These are phyloP conservation scores for Aspergillus texensis DNA, from an alignment of 2,329 filamentous ascomycete genomes.

Conservation along the genomic window DNA sequence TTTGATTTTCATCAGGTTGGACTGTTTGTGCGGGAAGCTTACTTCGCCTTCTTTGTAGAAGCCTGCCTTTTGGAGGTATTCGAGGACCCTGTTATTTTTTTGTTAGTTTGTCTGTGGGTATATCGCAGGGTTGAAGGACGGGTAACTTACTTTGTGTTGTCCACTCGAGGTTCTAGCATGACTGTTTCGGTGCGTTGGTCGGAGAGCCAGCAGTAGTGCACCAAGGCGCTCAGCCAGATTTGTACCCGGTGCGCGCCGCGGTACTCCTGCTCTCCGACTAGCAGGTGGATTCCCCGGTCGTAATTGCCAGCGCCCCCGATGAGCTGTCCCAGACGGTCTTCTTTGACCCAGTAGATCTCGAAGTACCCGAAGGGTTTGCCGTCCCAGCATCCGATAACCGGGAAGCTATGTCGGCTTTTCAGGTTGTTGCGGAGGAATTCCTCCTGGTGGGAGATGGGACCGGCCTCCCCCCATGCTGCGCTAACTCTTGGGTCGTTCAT, in stretches of 20 bases:
- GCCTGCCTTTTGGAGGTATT: constrained; percentile 71
- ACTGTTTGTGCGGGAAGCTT: constrained; percentile 88
- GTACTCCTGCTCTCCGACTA: constrained; percentile 92
- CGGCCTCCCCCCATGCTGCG: constrained; percentile 78
- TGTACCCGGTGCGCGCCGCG: constrained; percentile 75
- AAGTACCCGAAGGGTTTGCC: constrained; percentile 96
- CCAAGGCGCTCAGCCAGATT: constrained; percentile 79
- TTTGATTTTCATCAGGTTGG: constrained; percentile 78
- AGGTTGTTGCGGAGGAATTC: constrained; percentile 70
- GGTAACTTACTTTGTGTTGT: constrained; percentile 76
- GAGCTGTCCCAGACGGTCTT: constrained; percentile 75
- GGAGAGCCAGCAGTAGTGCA: constrained; percentile 80
- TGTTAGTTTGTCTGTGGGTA: constrained; percentile 13
- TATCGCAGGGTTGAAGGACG: background rate
- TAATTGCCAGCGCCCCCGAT: constrained; percentile 72
- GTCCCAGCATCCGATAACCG: constrained; percentile 90
- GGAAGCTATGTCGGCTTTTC: constrained; percentile 75
- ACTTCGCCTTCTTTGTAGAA: constrained; percentile 88
- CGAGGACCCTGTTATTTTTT: constrained; percentile 55
- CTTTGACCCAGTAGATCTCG: constrained; percentile 97
- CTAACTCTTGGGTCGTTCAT: constrained; percentile 83
- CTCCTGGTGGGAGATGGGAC: constrained; percentile 59
- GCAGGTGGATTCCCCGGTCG: constrained; percentile 83
- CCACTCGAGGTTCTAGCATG: constrained; percentile 84
- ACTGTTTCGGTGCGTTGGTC: constrained; percentile 82